phyloP scores from a whole-genome alignment of 2,329 filamentous ascomycete genomes.

The Penicillium digitatum region DNA sequence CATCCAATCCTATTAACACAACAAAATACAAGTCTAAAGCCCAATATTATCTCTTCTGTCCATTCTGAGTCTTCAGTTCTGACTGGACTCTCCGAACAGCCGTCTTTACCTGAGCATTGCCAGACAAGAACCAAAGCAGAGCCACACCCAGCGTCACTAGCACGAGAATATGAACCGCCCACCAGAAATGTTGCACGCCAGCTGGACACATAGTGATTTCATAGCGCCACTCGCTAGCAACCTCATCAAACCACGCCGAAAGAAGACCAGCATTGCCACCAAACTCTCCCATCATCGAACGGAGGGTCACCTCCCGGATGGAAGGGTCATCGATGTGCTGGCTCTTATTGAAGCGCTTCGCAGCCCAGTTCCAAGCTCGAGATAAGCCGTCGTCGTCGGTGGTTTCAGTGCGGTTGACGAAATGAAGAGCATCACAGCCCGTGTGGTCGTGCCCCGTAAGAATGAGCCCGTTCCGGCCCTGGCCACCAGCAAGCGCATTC shows the following conservation, averaged over 20 bases:
- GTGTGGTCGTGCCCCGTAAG: constrained; percentile 94
- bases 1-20: not conserved
- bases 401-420: constrained; percentile 55
- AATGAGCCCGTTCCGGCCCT: constrained; percentile 70
- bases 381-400: not conserved
- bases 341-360: constrained; percentile 27
- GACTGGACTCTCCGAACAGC: not conserved
- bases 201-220: constrained; percentile 75
- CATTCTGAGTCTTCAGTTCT: not conserved
- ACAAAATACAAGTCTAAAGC: not conserved
- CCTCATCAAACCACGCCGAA: constrained; percentile 81
- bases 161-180: constrained; percentile 76
- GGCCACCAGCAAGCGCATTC: constrained; percentile 56
- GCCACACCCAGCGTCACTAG: constrained; percentile 45
- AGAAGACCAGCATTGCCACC: constrained; percentile 87
- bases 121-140: constrained; percentile 18
- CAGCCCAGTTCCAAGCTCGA: constrained; percentile 35
- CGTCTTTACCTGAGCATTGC: not conserved
- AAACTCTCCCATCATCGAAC: constrained; percentile 98
- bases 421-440: constrained; percentile 88
- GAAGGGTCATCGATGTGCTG: constrained; percentile 29
- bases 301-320: constrained; percentile 83
- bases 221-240: constrained; percentile 66
- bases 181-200: constrained; percentile 90
- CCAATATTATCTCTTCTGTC: not conserved